These are phyloP conservation scores for Prunus mongolica DNA, from an alignment of 306 rosid genomes.

Conservation along the genomic window DNA sequence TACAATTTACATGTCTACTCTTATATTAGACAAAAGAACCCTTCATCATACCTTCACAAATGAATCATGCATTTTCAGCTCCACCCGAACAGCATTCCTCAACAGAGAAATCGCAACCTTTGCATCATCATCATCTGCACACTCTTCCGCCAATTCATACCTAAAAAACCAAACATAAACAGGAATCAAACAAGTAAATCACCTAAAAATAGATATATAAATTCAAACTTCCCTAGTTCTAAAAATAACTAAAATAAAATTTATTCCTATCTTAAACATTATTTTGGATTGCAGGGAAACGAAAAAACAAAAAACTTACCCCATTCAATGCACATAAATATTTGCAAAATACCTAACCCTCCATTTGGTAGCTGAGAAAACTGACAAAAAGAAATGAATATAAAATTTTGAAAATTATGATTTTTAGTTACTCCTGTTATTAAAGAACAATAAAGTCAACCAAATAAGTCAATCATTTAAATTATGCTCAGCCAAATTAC, in stretches of 20 bases:
- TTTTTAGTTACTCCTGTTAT: conserved; percentile 10
- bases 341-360: conserved; percentile 39
- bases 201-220: neutral
- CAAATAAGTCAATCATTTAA: conserved; percentile 6
- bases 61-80: conserved; percentile 69
- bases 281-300: neutral
- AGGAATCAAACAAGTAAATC: neutral
- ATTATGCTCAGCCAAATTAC: conserved; percentile 1
- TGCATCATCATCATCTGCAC: conserved; percentile 96
- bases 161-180: conserved; percentile 28
- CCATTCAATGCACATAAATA: conserved; percentile 35
- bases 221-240: neutral
- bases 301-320: conserved; percentile 13
- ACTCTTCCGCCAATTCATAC: conserved; percentile 70
- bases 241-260: neutral
- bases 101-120: conserved; percentile 45
- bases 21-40: neutral
- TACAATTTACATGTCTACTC: neutral
- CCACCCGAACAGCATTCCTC: conserved; percentile 38
- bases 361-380: conserved; percentile 52
- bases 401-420: conserved; percentile 16
- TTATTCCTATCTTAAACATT: neutral
- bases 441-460: conserved; percentile 16
- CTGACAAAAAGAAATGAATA: conserved; percentile 28
- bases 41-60: conserved; percentile 57